Evolutionary conservation across 345 rosid species (phyloP), one percentile per base, ranked within the genome.

Genomic region (Psidium guajava): DNA sequence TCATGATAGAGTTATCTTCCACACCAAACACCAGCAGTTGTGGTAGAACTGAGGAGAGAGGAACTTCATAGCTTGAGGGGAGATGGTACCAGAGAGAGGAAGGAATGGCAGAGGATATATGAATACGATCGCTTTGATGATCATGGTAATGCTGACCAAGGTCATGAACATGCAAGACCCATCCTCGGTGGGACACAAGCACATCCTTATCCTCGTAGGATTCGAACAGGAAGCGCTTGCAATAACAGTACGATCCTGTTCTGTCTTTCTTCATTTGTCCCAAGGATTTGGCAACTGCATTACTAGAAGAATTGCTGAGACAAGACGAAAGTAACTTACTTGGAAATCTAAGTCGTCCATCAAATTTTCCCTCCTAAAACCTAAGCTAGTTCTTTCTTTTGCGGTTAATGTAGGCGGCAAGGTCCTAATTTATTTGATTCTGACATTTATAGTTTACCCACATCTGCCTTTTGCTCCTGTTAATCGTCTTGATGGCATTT

Each of bases 171-270:
- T n/a, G 16, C 36, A 25, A 90, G 93, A 87, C 93, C 91, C 77
- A 74, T 90, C 83, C 81, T 93, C 24, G 97, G 94, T 27, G 97
- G 94, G 59, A 84, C 88, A 1, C n/a, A 25, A n/a, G 64, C 50
- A 25, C 57, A 83, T 88, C 95, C 94, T 51, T 94, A 94, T 86
- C 97, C 95, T 81, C 91, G 93, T 6, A 86, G 94, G 86, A 87
- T 89, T 84, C 90, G 86, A 84, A 93, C 95, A 13, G 93, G 92
- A 42, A 82, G 82, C 13, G 86, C 90, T 27, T 82, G 87, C 88
- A 82, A 77, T 22, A 56, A 84, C 4, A 94, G 92, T 94, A 86
- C 18, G 77, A 69, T 69, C 47, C 42, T 85, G 53, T 15, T 8
- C 28, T 55, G 14, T 42, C 13, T 58, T 50, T 8, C 44, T 47